Evolutionary conservation across 352 stramenopile genomes (phyloP), one percentile per base, ranked within the genome.

Genomic region (Pythium graminicola): DNA sequence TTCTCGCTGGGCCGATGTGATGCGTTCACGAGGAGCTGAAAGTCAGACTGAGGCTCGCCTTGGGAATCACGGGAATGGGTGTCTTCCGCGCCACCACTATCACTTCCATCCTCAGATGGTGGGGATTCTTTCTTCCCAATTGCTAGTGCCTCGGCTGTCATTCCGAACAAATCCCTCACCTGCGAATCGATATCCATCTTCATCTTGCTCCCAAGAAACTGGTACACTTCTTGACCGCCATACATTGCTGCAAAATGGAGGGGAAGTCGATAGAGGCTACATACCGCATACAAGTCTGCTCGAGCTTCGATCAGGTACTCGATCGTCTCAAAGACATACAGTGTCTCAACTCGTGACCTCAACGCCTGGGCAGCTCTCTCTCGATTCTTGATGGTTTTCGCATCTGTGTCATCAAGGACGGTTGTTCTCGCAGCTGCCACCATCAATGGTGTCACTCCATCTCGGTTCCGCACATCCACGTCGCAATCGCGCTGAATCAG

Each of bases 361-460:
- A 54, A 17, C 5, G 14, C 14, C 22, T 40, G 38, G 0, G 42
- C 31, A 11, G 38, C 35, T 23, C n/a, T 44, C 32, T 59, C 35
- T 2, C 31, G 24, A n/a, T 6, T 44, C 20, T 54, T 57, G 6
- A n/a, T 17, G 17, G 11, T 39, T 17, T 26, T 52, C 22, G 14
- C 26, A 14, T 38, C 29, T 17, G 36, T 55, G 69, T 69, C 11
- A 29, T 67, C 26, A 57, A 43, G 33, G 11, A 51, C 19, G 2
- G 49, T 48, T 16, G 39, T 50, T 50, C 38, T 54, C 17, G 54
- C 81, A n/a, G 76, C 81, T 11, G 87, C 67, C 67, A 94, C 88
- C 54, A 94, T 92, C 45, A 94, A 50, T 9, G 84, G 81, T 9
- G 84, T 94, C 50, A 85, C 46, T 1, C 80, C 81, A 46, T 85